phyloP scores from a whole-genome alignment of 805 yeast species.

The Yarrowia sp. region DNA sequence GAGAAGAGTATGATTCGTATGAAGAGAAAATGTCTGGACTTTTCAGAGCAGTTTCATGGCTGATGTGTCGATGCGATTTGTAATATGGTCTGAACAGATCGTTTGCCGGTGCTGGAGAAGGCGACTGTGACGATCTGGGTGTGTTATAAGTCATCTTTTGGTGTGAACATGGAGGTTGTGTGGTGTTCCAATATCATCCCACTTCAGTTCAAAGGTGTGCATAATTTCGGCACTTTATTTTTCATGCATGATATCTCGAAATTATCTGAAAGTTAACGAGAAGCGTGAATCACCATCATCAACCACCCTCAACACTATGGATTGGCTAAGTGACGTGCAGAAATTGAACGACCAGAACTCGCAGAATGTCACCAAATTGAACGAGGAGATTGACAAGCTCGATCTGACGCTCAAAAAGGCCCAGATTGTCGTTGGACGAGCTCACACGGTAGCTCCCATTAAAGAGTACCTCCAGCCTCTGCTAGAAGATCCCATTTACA shows the following conservation, averaged over 20 bases:
- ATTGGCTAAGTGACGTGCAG: constrained; percentile 32
- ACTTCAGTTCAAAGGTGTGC: too few relatives aligned
- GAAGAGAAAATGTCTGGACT: constrained; percentile 12
- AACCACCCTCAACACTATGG: background rate
- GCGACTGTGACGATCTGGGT: constrained; percentile 6
- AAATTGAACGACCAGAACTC: constrained; percentile 32
- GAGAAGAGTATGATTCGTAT: background rate
- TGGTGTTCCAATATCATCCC: background rate
- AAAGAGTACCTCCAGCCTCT: constrained; percentile 20
- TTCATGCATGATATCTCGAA: constrained; percentile 3
- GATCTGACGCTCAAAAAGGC: constrained; percentile 20
- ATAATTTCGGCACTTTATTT: constrained; percentile 2
- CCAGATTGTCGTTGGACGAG: constrained; percentile 23
- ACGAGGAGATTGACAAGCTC: constrained; percentile 26
- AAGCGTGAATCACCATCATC: constrained; percentile 1
- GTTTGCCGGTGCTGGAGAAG: constrained; percentile 31
- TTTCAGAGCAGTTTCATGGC: constrained; percentile 40
- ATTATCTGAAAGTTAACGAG: background rate
- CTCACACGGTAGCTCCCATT: constrained; percentile 35
- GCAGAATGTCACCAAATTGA: constrained; percentile 8
- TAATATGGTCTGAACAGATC: constrained; percentile 46
- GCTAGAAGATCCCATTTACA: constrained; percentile 18
- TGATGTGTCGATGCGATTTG: constrained; percentile 43
- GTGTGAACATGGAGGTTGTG: too few relatives aligned
- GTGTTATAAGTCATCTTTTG: background rate